Conservation (phyloP, 2,329 filamentous ascomycete species). For the Epichloe sibirici region DNA sequence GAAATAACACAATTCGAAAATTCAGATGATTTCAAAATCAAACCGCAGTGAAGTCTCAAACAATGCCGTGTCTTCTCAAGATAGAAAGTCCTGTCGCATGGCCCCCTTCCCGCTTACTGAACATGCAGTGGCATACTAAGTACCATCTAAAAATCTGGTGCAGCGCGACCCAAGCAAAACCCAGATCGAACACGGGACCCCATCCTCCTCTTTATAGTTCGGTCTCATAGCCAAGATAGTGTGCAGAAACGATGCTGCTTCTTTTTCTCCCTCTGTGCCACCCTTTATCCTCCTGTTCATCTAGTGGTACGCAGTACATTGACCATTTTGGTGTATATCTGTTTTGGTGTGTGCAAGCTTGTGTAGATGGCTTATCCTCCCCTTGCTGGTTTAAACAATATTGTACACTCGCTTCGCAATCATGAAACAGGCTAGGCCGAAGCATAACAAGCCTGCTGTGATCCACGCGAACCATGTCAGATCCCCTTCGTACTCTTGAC, state of each 20-base stretch:
- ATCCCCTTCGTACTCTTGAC: constrained; percentile 68
- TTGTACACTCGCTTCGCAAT: constrained; percentile 76
- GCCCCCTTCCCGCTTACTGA: no score
- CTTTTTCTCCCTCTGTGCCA: not conserved
- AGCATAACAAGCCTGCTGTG: constrained; percentile 63
- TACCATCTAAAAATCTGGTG: not conserved
- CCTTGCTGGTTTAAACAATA: constrained; percentile 45
- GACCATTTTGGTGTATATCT: no score
- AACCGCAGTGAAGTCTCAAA: not conserved
- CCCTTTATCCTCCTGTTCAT: no score
- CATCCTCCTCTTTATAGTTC: not conserved
- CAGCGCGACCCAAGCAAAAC: not conserved
- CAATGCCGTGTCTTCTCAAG: no score
- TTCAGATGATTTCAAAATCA: not conserved
- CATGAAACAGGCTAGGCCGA: constrained; percentile 68
- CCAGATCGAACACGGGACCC: not conserved
- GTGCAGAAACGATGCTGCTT: not conserved
- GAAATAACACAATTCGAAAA: not conserved
- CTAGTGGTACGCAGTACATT: no score
- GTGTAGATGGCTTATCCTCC: not conserved
- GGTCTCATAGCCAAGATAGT: not conserved
- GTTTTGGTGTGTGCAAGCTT: not conserved
- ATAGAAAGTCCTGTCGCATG: no score
- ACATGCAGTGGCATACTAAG: no score
- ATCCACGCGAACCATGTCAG: constrained; percentile 64